Conservation (phyloP, 306 rosid genomes). For the Gillenia trifoliata region DNA sequence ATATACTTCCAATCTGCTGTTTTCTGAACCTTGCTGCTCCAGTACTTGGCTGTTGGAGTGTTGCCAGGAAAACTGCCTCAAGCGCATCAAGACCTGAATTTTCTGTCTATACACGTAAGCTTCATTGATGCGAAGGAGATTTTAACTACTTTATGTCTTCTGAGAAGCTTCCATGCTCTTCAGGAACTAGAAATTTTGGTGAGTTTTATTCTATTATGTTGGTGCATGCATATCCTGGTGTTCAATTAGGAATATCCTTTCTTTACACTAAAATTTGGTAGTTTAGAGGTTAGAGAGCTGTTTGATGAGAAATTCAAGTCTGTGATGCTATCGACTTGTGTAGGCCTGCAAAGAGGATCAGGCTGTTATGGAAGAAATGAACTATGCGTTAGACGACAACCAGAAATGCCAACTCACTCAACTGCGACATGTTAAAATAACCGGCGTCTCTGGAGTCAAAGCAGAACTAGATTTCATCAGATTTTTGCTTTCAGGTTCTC, state of each 20-base stretch:
- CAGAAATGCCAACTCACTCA: conserved; percentile 21
- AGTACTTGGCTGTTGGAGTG: conserved; percentile 47
- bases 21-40: conserved; percentile 13
- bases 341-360: conserved; percentile 38
- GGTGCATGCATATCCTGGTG: background rate
- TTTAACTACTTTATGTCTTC: conserved; percentile 43
- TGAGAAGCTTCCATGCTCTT: conserved; percentile 56
- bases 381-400: conserved; percentile 22
- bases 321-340: conserved; percentile 9
- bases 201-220: conserved; percentile 14
- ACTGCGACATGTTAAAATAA: conserved; percentile 30
- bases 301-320: background rate
- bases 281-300: too few species aligned
- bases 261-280: too few species aligned
- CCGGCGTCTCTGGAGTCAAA: too few species aligned
- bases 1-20: background rate
- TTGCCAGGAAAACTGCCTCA: conserved; percentile 42
- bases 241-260: too few species aligned
- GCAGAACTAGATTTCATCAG: too few species aligned
- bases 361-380: background rate
- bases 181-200: conserved; percentile 55
- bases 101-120: conserved; percentile 42
- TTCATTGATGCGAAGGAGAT: conserved; percentile 43
- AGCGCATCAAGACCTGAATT: conserved; percentile 35
- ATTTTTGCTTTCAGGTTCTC: conserved; percentile 25